Percentiles rank a stretch among this genome's conserved stretches.
phyloP scores from a whole-genome alignment of 2,329 filamentous ascomycete genomes.

The Venturia effusa region DNA sequence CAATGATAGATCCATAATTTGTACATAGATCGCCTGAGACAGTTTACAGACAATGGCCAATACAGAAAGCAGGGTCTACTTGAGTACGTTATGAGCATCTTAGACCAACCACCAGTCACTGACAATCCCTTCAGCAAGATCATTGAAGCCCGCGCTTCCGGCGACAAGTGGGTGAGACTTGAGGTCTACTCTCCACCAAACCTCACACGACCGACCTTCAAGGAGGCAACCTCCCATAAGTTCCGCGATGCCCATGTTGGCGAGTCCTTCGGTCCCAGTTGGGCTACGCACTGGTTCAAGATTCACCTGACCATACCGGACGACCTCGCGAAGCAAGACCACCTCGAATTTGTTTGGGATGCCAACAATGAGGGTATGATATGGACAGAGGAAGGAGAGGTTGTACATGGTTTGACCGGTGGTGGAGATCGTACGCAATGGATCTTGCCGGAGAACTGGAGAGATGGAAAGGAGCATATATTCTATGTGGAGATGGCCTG shows the following conservation, averaged over 20 bases:
- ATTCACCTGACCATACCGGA: slow-evolving; percentile 67
- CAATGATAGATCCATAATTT: slow-evolving; percentile 44
- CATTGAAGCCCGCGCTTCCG: slow-evolving; percentile 55
- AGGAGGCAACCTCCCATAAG: slow-evolving; percentile 66
- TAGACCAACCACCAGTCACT: slow-evolving; percentile 5
- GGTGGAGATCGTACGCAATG: slow-evolving; percentile 83
- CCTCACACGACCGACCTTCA: slow-evolving; percentile 70
- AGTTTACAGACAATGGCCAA: slow-evolving; percentile 63
- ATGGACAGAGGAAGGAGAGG: slow-evolving; percentile 82
- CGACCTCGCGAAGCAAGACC: slow-evolving; percentile 61
- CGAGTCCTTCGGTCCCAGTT: slow-evolving; percentile 79
- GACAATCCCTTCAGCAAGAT: slow-evolving; percentile 49
- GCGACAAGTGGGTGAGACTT: slow-evolving; percentile 69
- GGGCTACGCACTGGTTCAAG: slow-evolving; percentile 97
- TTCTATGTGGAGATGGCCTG: slow-evolving; percentile 99
- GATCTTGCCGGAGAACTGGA: slow-evolving; percentile 72
- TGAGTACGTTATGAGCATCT: slow-evolving; percentile 41
- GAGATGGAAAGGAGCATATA: slow-evolving; percentile 74
- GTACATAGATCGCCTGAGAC: slow-evolving; percentile 71
- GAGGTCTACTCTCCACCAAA: slow-evolving; percentile 76
- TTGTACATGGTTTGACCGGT: slow-evolving; percentile 84
- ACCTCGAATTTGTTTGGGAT: slow-evolving; percentile 95
- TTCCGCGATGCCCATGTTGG: slow-evolving; percentile 69
- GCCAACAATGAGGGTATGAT: slow-evolving; percentile 88
- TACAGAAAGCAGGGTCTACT: slow-evolving; percentile 66